Evolutionary conservation across 495 filamentous ascomycete species (phyloP).

Genomic region (Rhizodiscina lignyota): DNA sequence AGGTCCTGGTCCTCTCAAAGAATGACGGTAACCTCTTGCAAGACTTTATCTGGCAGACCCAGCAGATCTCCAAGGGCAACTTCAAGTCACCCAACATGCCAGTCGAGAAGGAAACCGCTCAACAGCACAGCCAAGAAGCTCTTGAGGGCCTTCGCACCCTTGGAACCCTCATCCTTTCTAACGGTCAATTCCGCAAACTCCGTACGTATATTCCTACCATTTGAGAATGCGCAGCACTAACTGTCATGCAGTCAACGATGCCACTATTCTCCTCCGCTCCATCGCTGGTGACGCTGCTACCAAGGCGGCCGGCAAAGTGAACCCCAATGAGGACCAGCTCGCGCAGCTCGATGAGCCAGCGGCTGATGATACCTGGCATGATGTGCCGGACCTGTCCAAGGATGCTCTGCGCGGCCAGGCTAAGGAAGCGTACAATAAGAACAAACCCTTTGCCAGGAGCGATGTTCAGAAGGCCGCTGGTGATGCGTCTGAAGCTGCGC

Average conservation of each 20-base stretch:
- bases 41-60: constrained; percentile 90
- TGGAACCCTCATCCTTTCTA: constrained; percentile 80
- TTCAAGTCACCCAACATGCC: constrained; percentile 44
- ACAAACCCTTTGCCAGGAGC: constrained; percentile 37
- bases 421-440: constrained; percentile 40
- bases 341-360: constrained; percentile 66
- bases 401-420: constrained; percentile 52
- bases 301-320: constrained; percentile 62
- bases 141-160: constrained; percentile 77
- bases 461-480: constrained; percentile 37
- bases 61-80: constrained; percentile 42
- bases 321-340: constrained; percentile 65
- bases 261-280: constrained; percentile 65
- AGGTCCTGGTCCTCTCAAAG: constrained; percentile 78
- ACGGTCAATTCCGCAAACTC: constrained; percentile 92
- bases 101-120: constrained; percentile 53
- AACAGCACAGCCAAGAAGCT: constrained; percentile 66
- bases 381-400: constrained; percentile 62
- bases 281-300: constrained; percentile 79
- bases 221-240: constrained; percentile 14
- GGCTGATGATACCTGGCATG: constrained; percentile 85
- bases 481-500: constrained; percentile 36
- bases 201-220: constrained; percentile 33
- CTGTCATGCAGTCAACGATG: constrained; percentile 54
- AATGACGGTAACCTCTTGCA: constrained; percentile 89